Base-by-base conservation (phyloP, 129 eudicot species). In the Smallanthus sonchifolius region DNA sequence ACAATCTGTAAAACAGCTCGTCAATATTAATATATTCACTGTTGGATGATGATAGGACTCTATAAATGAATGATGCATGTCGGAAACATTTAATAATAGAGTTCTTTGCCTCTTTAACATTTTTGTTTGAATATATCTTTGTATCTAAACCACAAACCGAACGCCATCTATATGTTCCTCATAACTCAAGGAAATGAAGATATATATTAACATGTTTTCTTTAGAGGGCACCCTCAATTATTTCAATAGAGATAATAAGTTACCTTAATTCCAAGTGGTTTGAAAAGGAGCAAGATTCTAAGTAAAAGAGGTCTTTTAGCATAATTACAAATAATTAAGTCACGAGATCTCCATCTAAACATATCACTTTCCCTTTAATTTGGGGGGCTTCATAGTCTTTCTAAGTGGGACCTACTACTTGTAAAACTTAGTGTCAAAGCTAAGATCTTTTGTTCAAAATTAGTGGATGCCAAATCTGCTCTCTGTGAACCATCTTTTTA, bases 331-430 rank as follows among this genome's bases (percentile, higher is more conserved):
- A n/a, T n/a, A 16, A 28, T 76, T 51, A 75, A 65, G 56, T 65
- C 67, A 65, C 30, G 13, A 60, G 80, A 56, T 56, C 40, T 77
- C 45, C 57, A 30, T 30, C 11, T 56, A 40, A 40, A 70, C 47
- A 63, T 49, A 78, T 71, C 84, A 81, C 84, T 82, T 78, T 84
- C 83, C 76, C 65, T 67, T 77, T 73, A 88, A 87, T 87, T 87
- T 79, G 84, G 89, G 80, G 85, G 91, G 89, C 72, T 74, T 57
- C 79, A 57, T 76, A 65, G 77, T 68, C 43, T 73, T 76, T 70
- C 79, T 65, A 80, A 69, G 79, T 73, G 79, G 87, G 83, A 74
- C 86, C 81, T 79, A 60, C 52, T 67, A 52, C 48, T 40, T 38
- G 78, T 70, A 69, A 65, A 80, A 80, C 79, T 81, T 71, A 76